Base-by-base conservation (phyloP, 495 filamentous ascomycete genomes). In the Aspergillus saccharolyticus region DNA sequence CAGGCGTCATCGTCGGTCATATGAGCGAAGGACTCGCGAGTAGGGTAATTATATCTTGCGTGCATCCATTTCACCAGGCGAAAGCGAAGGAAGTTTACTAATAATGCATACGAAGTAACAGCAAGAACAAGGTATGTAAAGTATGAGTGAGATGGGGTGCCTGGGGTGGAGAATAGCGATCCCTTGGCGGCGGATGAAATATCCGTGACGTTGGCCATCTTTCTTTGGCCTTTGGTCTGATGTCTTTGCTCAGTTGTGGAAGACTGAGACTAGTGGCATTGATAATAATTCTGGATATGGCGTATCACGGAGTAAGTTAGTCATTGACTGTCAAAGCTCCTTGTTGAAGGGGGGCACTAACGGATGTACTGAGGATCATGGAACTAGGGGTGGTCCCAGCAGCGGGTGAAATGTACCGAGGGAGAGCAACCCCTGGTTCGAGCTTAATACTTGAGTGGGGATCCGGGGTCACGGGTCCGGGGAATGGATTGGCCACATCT, bases 1-100 rank as follows among this genome's bases (percentile, higher is more conserved):
- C 75, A 84, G 1, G 85, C 84, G 21, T 87, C 78, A 30, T 81
- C 72, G 55, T 80, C 75, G 16, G 84, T 88, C 85, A 88, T 89
- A n/a, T 63, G 65, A 21, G 79, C 67, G 53, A 87, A 70, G 8
- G 82, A 80, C 21, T 77, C 69, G 1, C 83, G 78, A 18, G 77
- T 81, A 1, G 74, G 66, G 54, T 79, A 87, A n/a, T 71, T 66
- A 55, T 80, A 79, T 52, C 75, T 74, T 52, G 64, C 64, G 7
- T 79, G 69, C 49, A 85, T 60, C 28, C 63, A 63, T 50, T 72
- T 70, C 46, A 80, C 63, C 9, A 77, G 71, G 6, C 71, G 78
- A 57, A 77, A 77, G 16, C 85, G 83, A 16, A 87, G 70, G 15
- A 67, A 50, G 2, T 67, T 64, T 9, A 64, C 62, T 7, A 76